A percentile compares a stretch with the other conserved stretches of the same genome.
Evolutionary conservation across 1,284 basidiomycete genomes (phyloP).

Genomic region (Polyporus tsugae): DNA sequence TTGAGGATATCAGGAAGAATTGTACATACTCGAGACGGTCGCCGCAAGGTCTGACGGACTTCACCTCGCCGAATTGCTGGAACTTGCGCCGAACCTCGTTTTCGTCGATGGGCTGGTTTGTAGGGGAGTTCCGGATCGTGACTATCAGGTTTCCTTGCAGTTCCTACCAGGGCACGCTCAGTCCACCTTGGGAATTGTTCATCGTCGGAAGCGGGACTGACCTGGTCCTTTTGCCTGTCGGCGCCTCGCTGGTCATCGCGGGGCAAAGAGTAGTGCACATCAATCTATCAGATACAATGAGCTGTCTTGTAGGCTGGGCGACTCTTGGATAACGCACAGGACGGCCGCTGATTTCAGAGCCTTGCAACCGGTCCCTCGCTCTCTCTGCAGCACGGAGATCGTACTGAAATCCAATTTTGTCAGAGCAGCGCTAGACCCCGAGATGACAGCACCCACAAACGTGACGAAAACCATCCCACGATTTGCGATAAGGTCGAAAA

Average conservation of each 20-base stretch:
- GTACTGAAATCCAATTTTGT: constrained; percentile 59
- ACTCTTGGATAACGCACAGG: constrained; percentile 62
- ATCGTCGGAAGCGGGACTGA: constrained; percentile 41
- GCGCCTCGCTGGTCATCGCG: constrained; percentile 85
- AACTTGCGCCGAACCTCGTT: constrained; percentile 86
- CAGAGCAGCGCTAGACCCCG: not conserved
- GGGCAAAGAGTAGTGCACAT: constrained; percentile 97
- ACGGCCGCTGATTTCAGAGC: constrained; percentile 83
- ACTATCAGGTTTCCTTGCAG: constrained; percentile 87
- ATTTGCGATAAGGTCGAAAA: constrained; percentile 93
- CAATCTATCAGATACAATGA: constrained; percentile 68
- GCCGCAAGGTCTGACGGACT: constrained; percentile 71
- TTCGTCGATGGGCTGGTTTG: constrained; percentile 79
- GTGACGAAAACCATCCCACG: constrained; percentile 98
- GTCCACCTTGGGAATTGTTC: constrained; percentile 9
- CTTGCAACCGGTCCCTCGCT: constrained; percentile 89
- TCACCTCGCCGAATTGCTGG: constrained; percentile 90
- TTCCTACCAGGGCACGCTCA: constrained; percentile 49
- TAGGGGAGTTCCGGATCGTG: constrained; percentile 72
- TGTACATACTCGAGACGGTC: constrained; percentile 74
- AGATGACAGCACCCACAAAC: constrained; percentile 72
- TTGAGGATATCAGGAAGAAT: constrained; percentile 1
- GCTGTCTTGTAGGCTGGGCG: not conserved
- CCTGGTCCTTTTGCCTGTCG: constrained; percentile 91
- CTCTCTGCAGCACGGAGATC: constrained; percentile 92